Base-by-base conservation (phyloP, 495 filamentous ascomycete genomes). In the Penicillium odoratum region DNA sequence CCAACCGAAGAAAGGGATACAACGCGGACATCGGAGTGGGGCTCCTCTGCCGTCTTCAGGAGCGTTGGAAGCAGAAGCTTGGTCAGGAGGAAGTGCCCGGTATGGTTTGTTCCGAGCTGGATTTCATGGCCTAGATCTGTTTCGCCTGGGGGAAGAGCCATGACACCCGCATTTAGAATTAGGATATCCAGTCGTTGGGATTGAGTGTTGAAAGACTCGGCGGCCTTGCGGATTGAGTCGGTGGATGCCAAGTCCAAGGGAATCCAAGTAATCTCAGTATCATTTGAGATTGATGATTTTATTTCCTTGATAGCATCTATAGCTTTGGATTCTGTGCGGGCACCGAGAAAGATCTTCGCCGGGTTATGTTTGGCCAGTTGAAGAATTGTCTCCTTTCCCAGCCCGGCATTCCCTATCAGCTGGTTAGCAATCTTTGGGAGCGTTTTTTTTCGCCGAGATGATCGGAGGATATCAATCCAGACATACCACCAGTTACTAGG, bases 151-250 rank as follows among this genome's bases (percentile, higher is more conserved):
- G 74, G 71, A 34, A 79, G 47, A 29, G 76, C 72, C 86, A 89
- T 89, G 52, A 89, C 78, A 5, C 82, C 87, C 11, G 87, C 86
- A 48, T 76, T 76, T 30, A 73, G 87, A 67, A 90, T 83, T 4
- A 89, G 62, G 28, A 88, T 81, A 67, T 90, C 83, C 40, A 90
- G 76, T 36, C 82, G 70, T 44, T 77, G 60, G 34, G 84, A 81
- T 43, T 73, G 58, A 68, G 48, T 68, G 30, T 40, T 73, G 64
- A 74, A 85, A 76, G 49, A 64, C 54, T 70, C 66, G 21, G 78
- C 80, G 3, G 84, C 84, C 26, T 72, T 68, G n/a, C 80, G 72
- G 9, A 85, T 80, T 44, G 74, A 81, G 33, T 63, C 55, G 36
- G 71, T 65, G 7, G 78, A 81, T 55, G 68, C 56, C 38, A 85